Conservation (phyloP, 306 rosid genomes). For the Dalbergia cochinchinensis region DNA sequence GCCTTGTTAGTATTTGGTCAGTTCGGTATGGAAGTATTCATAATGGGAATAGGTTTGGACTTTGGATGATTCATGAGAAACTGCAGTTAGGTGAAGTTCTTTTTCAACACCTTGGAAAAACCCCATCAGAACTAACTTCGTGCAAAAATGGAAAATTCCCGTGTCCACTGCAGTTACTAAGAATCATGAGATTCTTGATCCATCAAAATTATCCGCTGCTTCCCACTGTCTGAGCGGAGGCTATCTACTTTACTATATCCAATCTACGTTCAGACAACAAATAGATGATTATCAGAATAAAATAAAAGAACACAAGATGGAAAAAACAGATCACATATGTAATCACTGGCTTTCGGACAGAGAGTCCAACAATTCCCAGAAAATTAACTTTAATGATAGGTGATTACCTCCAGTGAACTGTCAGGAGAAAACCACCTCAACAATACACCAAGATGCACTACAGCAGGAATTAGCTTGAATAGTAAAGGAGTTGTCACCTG, state of each 20-base stretch:
- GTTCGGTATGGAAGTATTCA: conserved; percentile 53
- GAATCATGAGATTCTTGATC: conserved; percentile 73
- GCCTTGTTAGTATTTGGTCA: conserved; percentile 55
- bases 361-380: conserved; percentile 21
- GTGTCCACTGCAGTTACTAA: conserved; percentile 36
- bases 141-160: conserved; percentile 42
- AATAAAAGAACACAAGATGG: conserved; percentile 10
- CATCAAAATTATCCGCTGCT: conserved; percentile 87
- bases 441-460: conserved; percentile 94
- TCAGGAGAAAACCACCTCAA: conserved; percentile 92
- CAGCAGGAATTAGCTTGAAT: conserved; percentile 95
- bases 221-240: conserved; percentile 87
- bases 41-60: conserved; percentile 42
- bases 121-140: conserved; percentile 41
- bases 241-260: conserved; percentile 76
- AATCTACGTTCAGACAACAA: conserved; percentile 58
- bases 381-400: conserved; percentile 16
- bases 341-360: neutral
- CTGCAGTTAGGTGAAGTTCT: conserved; percentile 46
- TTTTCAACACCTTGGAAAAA: conserved; percentile 42
- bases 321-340: neutral
- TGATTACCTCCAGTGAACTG: conserved; percentile 73
- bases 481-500: conserved; percentile 97
- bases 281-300: conserved; percentile 36
- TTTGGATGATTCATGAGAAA: conserved; percentile 46